Evolutionary conservation across 2,329 filamentous ascomycete species (phyloP), one percentile per base, ranked within the genome.

Genomic region (Blastomyces percursus): DNA sequence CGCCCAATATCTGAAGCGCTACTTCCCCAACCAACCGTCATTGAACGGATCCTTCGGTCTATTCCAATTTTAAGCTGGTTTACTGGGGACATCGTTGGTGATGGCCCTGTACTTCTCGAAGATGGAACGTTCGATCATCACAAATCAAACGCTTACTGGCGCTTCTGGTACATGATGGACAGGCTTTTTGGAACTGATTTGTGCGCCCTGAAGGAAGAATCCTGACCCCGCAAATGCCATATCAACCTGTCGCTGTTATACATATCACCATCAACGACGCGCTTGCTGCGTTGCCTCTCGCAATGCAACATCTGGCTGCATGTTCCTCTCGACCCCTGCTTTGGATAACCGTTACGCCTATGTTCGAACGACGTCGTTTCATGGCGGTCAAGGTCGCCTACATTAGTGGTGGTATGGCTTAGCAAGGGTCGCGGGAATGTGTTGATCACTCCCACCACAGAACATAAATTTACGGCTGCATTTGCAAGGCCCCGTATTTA

Each of bases 21-120:
- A 35, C 82, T 87, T 16, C 88, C 87, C 2, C 85, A 88, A 67
- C 84, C 84, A 58, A 86, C 86, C 2, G 80, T 84, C 62, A 77
- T 82, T 44, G 86, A 89, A 73, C 82, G 85, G 60, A 71, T 89
- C 24, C 75, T 89, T 61, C 82, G 82, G 66, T 83, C 82, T 61
- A 83, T 91, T 50, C 88, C 88, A 2, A 80, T 91, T 64, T 76
- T 91, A 64, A 83, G 82, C 68, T 91, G 87, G 85, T 87, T 91
- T 71, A 86, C 84, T 55, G 86, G 75, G 35, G 77, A 78, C 61
- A 77, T 79, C 48, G 77, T 79, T 21, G 77, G 77, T 9, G 77
- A 79, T 62, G 78, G 78, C 1, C 77, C 78, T 9, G 71, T 75
- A 64, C 66, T 79, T 24, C 72, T 72, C 38, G 78, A 79, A 52